Conservation (phyloP, 441 rosid species). For the Melastoma candidum region DNA sequence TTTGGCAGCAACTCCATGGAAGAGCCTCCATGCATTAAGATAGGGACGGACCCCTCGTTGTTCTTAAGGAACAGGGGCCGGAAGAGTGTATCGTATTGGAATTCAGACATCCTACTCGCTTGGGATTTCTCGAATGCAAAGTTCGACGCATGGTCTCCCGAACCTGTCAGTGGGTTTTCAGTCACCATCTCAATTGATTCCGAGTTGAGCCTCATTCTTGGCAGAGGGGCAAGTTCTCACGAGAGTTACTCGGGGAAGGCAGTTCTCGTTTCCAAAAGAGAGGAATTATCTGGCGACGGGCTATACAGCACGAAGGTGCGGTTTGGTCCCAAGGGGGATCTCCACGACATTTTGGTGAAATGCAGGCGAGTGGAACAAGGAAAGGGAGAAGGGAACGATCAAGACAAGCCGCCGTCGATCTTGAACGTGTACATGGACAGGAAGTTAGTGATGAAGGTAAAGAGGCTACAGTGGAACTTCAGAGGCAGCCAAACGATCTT, state of each 20-base stretch:
- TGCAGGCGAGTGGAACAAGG: neutral
- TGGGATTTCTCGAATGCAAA: neutral
- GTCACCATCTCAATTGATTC: neutral
- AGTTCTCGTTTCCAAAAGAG: neutral
- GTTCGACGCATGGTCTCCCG: neutral
- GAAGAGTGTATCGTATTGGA: neutral
- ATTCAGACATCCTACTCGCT: neutral
- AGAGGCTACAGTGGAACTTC: slow-evolving; percentile 7
- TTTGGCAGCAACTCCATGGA: no score
- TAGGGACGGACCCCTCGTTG: neutral
- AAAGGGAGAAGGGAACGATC: neutral
- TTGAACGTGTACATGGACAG: neutral
- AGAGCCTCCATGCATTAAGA: neutral
- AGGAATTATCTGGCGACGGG: neutral
- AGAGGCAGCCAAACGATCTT: neutral
- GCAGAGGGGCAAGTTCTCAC: neutral
- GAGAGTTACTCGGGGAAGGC: neutral
- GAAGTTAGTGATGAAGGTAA: neutral
- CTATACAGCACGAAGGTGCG: neutral
- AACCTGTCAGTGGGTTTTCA: neutral
- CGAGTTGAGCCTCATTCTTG: neutral
- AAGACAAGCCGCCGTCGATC: neutral
- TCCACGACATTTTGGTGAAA: neutral
- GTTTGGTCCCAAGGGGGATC: neutral
- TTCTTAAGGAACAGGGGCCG: neutral